Conservation (phyloP, 768 basidiomycete species). For the Podaxis pistillaris region DNA sequence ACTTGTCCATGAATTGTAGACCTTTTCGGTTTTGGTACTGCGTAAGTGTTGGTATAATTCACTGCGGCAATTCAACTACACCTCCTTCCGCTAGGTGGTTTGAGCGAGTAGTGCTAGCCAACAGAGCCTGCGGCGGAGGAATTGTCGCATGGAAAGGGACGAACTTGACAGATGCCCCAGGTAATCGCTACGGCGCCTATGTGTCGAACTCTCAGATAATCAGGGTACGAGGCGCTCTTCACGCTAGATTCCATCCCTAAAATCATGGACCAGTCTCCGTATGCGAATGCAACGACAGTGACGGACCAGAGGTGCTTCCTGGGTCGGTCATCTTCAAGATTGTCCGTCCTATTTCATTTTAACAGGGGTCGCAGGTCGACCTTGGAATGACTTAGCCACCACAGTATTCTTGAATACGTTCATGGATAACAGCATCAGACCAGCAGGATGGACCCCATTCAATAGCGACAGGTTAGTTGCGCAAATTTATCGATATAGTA, state of each 20-base stretch:
- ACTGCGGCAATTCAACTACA: not conserved
- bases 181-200: conserved; percentile 55
- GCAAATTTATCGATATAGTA: not conserved
- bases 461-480: conserved; percentile 34
- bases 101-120: conserved; percentile 55
- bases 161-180: conserved; percentile 48
- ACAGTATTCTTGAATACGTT: conserved; percentile 52
- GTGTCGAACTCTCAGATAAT: conserved; percentile 55
- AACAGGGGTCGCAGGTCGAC: conserved; percentile 34
- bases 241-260: no score
- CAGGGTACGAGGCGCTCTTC: conserved; percentile 35
- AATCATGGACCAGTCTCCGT: conserved; percentile 44
- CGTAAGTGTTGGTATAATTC: conserved; percentile 31
- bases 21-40: conserved; percentile 60
- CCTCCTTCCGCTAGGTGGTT: conserved; percentile 46
- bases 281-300: conserved; percentile 48
- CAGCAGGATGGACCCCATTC: conserved; percentile 53
- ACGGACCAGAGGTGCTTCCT: conserved; percentile 49
- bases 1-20: conserved; percentile 29
- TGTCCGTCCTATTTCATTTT: not conserved
- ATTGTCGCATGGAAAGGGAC: conserved; percentile 65
- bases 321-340: conserved; percentile 26
- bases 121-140: conserved; percentile 64
- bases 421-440: conserved; percentile 56
- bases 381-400: conserved; percentile 61